Conservation (phyloP, 495 filamentous ascomycete species). For the Aspergillus conjunctus region DNA sequence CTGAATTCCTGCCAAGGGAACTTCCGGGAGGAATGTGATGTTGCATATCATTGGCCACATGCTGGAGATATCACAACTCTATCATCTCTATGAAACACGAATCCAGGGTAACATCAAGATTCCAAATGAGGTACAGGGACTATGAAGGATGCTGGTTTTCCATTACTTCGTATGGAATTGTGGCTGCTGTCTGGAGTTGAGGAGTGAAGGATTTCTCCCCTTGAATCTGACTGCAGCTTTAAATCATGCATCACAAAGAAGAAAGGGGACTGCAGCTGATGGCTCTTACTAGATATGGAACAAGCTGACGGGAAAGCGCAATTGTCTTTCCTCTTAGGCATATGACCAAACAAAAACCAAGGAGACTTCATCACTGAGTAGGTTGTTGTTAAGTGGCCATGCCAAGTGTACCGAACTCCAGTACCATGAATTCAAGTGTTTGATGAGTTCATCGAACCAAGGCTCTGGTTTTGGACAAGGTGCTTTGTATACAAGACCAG, state of each 20-base stretch:
- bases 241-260: constrained; percentile 5
- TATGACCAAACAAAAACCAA: no score
- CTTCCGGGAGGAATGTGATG: constrained; percentile 5
- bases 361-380: no score
- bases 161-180: background rate
- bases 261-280: background rate
- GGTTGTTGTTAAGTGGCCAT: no score
- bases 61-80: background rate
- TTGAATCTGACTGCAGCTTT: constrained; percentile 6
- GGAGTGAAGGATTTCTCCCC: background rate
- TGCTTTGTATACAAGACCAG: no score
- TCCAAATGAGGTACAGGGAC: constrained; percentile 3
- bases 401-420: no score
- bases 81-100: background rate
- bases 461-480: no score
- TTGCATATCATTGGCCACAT: constrained; percentile 2
- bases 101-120: constrained; percentile 5
- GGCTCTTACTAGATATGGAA: no score
- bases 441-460: no score
- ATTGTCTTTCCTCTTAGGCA: no score
- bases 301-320: no score
- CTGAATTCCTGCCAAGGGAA: background rate
- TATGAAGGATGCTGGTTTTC: background rate
- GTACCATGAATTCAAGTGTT: no score
- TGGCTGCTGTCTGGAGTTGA: background rate